These are phyloP conservation scores for Salix caprea DNA, from an alignment of 345 rosid genomes.

Conservation along the genomic window DNA sequence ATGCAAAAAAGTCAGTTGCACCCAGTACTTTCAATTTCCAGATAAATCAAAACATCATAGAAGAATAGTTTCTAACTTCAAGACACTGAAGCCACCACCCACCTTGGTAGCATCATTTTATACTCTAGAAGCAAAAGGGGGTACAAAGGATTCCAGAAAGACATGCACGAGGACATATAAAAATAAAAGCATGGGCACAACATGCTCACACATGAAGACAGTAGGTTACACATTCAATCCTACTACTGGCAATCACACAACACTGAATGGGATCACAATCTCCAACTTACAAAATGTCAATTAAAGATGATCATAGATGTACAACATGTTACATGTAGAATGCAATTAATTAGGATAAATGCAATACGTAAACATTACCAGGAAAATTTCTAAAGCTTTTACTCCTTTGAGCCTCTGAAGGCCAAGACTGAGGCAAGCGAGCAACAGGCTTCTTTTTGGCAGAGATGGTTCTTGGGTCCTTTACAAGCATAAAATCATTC, in stretches of 20 bases:
- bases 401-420: constrained; percentile 53
- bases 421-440: constrained; percentile 65
- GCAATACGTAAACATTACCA: constrained; percentile 39
- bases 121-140: constrained; percentile 7
- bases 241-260: not conserved
- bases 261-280: not conserved
- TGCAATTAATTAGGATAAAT: constrained; percentile 11
- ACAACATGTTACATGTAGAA: not conserved
- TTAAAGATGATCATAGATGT: not conserved
- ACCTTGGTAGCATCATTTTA: not conserved
- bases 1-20: not conserved
- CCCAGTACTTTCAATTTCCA: not conserved
- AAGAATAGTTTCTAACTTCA: not conserved
- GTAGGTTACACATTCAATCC: not conserved
- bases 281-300: too few species aligned
- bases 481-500: constrained; percentile 66
- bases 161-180: not conserved
- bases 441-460: constrained; percentile 53
- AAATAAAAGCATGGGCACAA: not conserved
- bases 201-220: not conserved
- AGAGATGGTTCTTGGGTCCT: constrained; percentile 64
- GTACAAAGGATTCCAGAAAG: not conserved
- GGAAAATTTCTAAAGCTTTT: constrained; percentile 55
- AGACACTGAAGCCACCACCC: not conserved
- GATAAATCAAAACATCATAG: not conserved